These are phyloP conservation scores for Arthrocladium fulminans DNA, from an alignment of 2,329 filamentous ascomycete species.

Conservation along the genomic window DNA sequence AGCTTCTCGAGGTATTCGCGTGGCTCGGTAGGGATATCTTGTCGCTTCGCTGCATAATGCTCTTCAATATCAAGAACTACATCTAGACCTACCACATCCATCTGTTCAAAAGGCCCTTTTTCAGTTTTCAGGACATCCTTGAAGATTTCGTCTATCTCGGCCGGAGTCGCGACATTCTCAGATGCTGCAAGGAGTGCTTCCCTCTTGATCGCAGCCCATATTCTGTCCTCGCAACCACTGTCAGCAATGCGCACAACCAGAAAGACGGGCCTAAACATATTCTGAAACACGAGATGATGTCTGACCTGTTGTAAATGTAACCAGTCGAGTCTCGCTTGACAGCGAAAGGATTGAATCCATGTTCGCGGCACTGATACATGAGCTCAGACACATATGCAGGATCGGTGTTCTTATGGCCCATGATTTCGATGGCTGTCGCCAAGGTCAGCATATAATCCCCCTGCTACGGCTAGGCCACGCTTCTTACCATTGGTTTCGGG, in stretches of 20 bases:
- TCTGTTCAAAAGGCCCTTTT: conserved; percentile 32
- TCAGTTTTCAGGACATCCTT: conserved; percentile 30
- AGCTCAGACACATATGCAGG: conserved; percentile 26
- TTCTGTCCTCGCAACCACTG: too few species aligned
- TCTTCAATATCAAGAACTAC: conserved; percentile 34
- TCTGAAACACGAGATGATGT: too few species aligned
- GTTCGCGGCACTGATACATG: conserved; percentile 24
- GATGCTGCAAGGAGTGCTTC: conserved; percentile 30
- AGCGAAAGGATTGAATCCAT: conserved; percentile 32
- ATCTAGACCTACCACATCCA: conserved; percentile 36
- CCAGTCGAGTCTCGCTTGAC: conserved; percentile 31
- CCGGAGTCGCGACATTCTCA: conserved; percentile 29
- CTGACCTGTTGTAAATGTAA: conserved; percentile 35
- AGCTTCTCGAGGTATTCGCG: conserved; percentile 27
- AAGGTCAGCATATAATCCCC: too few species aligned
- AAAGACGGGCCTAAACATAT: too few species aligned
- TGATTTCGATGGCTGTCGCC: conserved; percentile 35
- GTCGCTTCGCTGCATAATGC: conserved; percentile 30
- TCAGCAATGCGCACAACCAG: too few species aligned
- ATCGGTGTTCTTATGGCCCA: conserved; percentile 30
- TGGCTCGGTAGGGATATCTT: conserved; percentile 26
- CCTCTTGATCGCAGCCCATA: conserved; percentile 38
- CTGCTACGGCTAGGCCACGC: too few species aligned
- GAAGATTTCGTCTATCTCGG: conserved; percentile 33
- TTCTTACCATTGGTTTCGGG: conserved; percentile 32